Base-by-base conservation (phyloP, 768 basidiomycete genomes). In the Pleurotus pulmonarius region DNA sequence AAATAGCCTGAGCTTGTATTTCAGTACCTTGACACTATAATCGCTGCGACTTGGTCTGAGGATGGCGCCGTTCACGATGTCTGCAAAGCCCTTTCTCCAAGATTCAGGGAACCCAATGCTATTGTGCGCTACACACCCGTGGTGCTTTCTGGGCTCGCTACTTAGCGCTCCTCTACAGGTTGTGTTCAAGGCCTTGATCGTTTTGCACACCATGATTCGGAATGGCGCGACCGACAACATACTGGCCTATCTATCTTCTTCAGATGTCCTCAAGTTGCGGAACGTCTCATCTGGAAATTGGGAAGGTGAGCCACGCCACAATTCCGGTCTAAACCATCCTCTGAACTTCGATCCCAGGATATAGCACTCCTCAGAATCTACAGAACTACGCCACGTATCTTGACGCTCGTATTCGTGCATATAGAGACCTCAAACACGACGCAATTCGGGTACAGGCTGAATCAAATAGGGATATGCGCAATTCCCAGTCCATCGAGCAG, bases 161-260 rank as follows among this genome's bases (percentile, higher is more conserved):
- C 29, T 34, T 34, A 34, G 29, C 8, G 29, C 29, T 34, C 61
- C 16, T 52, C 44, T 55, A n/a, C 64, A 97, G 94, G 82, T 98
- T 61, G 94, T 92, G n/a, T 98, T 98, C 83, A 99, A 99, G 68
- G 94, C 94, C 0, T 77, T 98, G 62, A 88, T 99, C 63, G 92
- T 96, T 3, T 76, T 98, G 5, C 97, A 99, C 69, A 92, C 87
- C 29, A 94, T 99, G 92, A 91, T 98, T 68, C 86, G 97, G 24
- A 93, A 92, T 59, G 97, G 97, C n/a, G 82, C 91, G 2, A 97
- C 95, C 5, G 94, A 98, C 75, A 92, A 94, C 67, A 83, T 98
- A 11, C 80, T 98, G 16, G 77, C 83, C 11, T 88, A 94, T 70
- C 81, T 98, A 39, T 87, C 92, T 4, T 82, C 86, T 34, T 81